Evolutionary conservation across 164 flowering plant genomes (phyloP), one percentile per base, ranked within the genome.

Genomic region (Vitis labrusca): DNA sequence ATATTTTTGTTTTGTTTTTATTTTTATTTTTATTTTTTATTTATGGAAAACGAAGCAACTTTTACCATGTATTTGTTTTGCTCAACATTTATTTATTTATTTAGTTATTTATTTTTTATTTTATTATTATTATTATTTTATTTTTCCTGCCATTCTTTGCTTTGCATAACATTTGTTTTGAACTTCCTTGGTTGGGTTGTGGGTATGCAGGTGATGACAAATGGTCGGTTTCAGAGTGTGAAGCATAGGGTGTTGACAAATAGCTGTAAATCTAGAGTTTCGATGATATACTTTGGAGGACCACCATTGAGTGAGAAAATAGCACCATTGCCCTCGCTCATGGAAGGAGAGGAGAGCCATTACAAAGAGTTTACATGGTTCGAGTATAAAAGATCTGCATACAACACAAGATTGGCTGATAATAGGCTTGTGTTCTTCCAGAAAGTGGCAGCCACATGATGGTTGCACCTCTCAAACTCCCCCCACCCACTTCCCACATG

Each of bases 301-400:
- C 85, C 85, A 52, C 78, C 83, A 5, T 50, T 77, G 72, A 76
- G 69, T 57, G 78, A 79, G 66, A 82, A 77, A 63, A 82, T 82
- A 70, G 76, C 75, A 9, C 82, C 85, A 44, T 65, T 88, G 47
- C 58, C 78, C 13, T 73, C 79, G 64, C 58, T 90, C 6, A 81
- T 85, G 85, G 80, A 77, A 59, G 90, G 85, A 3, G 89, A 84
- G 50, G 85, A 88, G 53, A 86, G 87, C 65, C 69, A 79, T 83
- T 90, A 90, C 81, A 76, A 84, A 47, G 92, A 85, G 50, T 90
- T 86, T 84, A 88, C 92, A 70, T 90, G 95, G 95, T 65, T 14
- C 66, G 95, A 90, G 69, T 90, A 84, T 80, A 90, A 83, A 66
- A 78, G 68, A 51, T 74, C 92, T n/a, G 89, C 88, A 14, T 84